These are phyloP conservation scores for Thozetella sp. DNA, from an alignment of 495 filamentous ascomycete species.

Conservation along the genomic window DNA sequence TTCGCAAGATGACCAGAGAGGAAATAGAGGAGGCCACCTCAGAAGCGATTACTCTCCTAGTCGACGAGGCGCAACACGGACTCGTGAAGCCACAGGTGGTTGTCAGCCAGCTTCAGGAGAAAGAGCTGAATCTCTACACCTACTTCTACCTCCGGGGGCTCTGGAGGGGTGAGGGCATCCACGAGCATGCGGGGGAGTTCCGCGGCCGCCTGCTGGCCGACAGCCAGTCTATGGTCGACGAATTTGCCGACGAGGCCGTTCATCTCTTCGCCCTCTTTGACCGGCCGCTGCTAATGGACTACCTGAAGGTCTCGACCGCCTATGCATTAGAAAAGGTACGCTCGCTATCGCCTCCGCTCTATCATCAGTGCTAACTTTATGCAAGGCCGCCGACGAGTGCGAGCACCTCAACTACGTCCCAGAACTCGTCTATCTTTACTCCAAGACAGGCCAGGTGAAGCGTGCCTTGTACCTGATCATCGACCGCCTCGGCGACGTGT, in stretches of 20 bases:
- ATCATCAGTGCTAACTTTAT: not conserved
- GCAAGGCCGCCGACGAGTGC: conserved; percentile 73
- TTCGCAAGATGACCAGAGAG: conserved; percentile 61
- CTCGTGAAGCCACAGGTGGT: conserved; percentile 79
- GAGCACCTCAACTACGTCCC: conserved; percentile 77
- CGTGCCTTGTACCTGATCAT: conserved; percentile 89
- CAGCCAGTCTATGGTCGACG: conserved; percentile 78
- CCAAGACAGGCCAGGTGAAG: conserved; percentile 92
- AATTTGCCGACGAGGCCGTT: conserved; percentile 82
- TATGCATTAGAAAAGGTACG: conserved; percentile 75
- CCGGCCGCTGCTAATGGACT: conserved; percentile 77
- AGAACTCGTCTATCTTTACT: conserved; percentile 91
- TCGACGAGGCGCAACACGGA: conserved; percentile 87
- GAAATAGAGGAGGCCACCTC: conserved; percentile 78
- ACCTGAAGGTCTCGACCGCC: conserved; percentile 78
- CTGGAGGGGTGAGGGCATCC: conserved; percentile 71
- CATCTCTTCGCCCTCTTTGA: conserved; percentile 85
- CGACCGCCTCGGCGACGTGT: conserved; percentile 82
- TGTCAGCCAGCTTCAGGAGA: conserved; percentile 68
- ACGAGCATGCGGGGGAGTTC: conserved; percentile 38
- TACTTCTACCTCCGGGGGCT: conserved; percentile 90
- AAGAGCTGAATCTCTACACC: conserved; percentile 66
- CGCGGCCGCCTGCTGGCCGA: conserved; percentile 48
- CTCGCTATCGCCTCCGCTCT: not conserved
- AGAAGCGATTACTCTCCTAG: conserved; percentile 83